phyloP scores from a whole-genome alignment of 768 basidiomycete species.

The Boletus sp. region DNA sequence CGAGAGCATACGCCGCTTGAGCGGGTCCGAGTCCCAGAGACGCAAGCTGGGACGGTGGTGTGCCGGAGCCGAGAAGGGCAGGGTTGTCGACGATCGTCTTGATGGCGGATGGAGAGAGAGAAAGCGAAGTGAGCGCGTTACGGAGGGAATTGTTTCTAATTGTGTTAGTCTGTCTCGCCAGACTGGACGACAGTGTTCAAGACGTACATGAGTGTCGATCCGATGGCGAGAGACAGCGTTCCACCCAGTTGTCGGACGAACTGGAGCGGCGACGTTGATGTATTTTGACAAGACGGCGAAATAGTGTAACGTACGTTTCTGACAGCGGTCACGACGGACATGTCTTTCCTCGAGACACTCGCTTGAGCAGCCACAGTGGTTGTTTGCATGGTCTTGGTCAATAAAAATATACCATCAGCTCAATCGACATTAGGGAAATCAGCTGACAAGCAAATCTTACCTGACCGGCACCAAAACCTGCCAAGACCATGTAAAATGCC shows the following conservation, averaged over 20 bases:
- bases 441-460: neutral
- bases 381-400: neutral
- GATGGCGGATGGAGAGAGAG: neutral
- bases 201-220: constrained; percentile 1
- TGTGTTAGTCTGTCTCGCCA: neutral
- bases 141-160: neutral
- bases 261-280: neutral
- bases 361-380: neutral
- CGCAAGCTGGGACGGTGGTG: neutral
- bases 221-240: neutral
- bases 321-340: neutral
- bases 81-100: constrained; percentile 3
- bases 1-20: neutral
- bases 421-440: too few relatives aligned
- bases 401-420: neutral
- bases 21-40: neutral
- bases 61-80: neutral
- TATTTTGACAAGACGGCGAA: too few relatives aligned
- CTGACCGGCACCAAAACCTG: neutral
- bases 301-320: neutral
- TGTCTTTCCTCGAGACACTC: neutral
- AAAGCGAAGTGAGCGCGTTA: neutral
- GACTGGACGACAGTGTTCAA: neutral
- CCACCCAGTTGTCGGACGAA: neutral
- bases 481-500: neutral